Percentiles rank a stretch among this genome's conserved stretches.
Evolutionary conservation across 2,329 filamentous ascomycete species (phyloP).

Genomic region (Apiospora arundinis): DNA sequence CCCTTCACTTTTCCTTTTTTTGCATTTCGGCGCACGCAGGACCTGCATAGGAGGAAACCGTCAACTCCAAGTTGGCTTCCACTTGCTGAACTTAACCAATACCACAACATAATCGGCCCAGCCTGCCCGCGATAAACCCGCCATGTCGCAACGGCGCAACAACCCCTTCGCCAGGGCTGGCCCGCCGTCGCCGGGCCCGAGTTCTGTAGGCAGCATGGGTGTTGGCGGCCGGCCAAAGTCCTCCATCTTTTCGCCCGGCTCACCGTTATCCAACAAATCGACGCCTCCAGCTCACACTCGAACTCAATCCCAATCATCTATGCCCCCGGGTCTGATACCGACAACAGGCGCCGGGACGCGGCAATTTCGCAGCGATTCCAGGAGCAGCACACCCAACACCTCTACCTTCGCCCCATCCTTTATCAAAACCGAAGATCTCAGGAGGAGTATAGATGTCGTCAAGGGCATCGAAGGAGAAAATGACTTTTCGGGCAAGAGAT

Average conservation of each 20-base stretch:
- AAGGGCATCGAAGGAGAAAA: slow-evolving; percentile 93
- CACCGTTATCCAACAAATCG: slow-evolving; percentile 47
- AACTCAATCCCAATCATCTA: slow-evolving; percentile 69
- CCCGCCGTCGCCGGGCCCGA: slow-evolving; percentile 69
- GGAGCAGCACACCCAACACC: slow-evolving; percentile 67
- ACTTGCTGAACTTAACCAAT: slow-evolving; percentile 13
- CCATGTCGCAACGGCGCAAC: slow-evolving; percentile 75
- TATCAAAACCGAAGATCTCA: slow-evolving; percentile 85
- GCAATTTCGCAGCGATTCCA: slow-evolving; percentile 64
- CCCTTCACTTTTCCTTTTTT: slow-evolving; percentile 2
- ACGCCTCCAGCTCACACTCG: slow-evolving; percentile 64
- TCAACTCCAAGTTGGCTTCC: slow-evolving; percentile 18
- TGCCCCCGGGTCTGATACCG: slow-evolving; percentile 45
- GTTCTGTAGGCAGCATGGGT: slow-evolving; percentile 31
- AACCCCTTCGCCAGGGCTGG: slow-evolving; percentile 79
- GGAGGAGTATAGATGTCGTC: slow-evolving; percentile 60
- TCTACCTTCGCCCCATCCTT: slow-evolving; percentile 95
- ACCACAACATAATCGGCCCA: slow-evolving; percentile 3
- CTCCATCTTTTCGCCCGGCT: slow-evolving; percentile 70
- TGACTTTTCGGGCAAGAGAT: slow-evolving; percentile 97
- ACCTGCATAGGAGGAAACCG: slow-evolving; percentile 14
- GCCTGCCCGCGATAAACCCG: slow-evolving; percentile 57
- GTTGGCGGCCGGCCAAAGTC: slow-evolving; percentile 72
- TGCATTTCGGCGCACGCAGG: slow-evolving; percentile 17
- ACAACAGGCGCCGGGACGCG: slow-evolving; percentile 43